Base-by-base conservation (phyloP, 1,139 yeast species). In the Candida sojae region DNA sequence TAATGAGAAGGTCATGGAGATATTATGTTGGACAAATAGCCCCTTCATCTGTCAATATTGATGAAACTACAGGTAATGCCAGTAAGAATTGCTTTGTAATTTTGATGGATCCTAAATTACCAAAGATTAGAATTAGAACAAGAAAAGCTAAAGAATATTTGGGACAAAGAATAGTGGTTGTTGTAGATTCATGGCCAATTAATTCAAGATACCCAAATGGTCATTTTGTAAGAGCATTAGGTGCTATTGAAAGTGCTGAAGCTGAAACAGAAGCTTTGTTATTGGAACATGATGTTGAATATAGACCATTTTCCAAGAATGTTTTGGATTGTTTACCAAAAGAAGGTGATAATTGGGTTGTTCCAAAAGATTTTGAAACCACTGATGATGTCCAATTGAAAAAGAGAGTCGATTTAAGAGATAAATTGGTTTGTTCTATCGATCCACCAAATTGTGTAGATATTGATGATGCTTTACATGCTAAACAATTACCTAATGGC, bases 391-490 rank as follows among this genome's bases (percentile, higher is more conserved):
- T 81, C 9, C 73, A 80, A 53, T 68, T 88, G 57, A 73, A 76
- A 32, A 82, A 84, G 56, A 83, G 99, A 65, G 80, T 74, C 48
- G 99, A 95, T 67, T 75, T 92, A 52, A 82, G 99, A 62, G 95
- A 93, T 58, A 83, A 90, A 58, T 73, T 90, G 42, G 91, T 95
- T 38, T 95, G 99, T 66, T 88, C 96, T 36, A 95, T 95, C 56
- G 99, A 95, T 76, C 99, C 99, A 11, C 97, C 97, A 2, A 86
- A 88, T 40, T 93, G 99, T 83, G 98, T 92, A 56, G 99, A 95
- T 80, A 95, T 95, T 59, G 99, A 95, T 74, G 99, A 95, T 73
- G 99, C 99, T 1, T 74, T 95, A 48, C 99, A 95, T 64, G 98
- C 99, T 0, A 75, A 79, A 55, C 64, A 67, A 48, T 77, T 95